These are phyloP conservation scores for Plasmodium coatneyi DNA, from an alignment of 169 alveolate genomes.

Conservation along the genomic window DNA sequence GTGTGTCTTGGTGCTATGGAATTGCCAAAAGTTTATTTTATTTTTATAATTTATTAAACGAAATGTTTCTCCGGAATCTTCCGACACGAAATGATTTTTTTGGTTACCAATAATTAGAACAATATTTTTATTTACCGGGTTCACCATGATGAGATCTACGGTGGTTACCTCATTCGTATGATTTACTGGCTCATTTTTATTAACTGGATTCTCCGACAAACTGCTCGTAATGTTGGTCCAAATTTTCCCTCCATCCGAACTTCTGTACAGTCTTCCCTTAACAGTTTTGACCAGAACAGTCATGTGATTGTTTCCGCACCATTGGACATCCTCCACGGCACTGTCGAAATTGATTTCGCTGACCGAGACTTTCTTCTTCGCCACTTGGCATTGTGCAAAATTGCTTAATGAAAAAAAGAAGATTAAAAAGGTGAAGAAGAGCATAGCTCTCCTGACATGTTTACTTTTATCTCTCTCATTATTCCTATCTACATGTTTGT, in stretches of 20 bases:
- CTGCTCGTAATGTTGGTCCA: slow-evolving; percentile 88
- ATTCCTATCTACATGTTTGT: slow-evolving; percentile 6
- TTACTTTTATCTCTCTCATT: neutral
- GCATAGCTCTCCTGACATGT: neutral
- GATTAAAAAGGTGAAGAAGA: slow-evolving; percentile 15
- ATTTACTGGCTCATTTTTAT: slow-evolving; percentile 19
- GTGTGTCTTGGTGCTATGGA: slow-evolving; percentile 87
- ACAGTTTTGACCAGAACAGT: slow-evolving; percentile 87
- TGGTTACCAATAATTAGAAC: slow-evolving; percentile 86
- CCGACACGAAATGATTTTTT: slow-evolving; percentile 82
- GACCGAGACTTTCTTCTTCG: slow-evolving; percentile 89
- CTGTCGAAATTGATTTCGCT: slow-evolving; percentile 90
- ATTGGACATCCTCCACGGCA: slow-evolving; percentile 87
- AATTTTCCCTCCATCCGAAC: slow-evolving; percentile 87
- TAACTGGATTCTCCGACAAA: slow-evolving; percentile 70
- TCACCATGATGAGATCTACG: slow-evolving; percentile 84
- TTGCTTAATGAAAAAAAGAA: slow-evolving; percentile 22
- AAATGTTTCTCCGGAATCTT: slow-evolving; percentile 85
- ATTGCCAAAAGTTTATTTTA: slow-evolving; percentile 86
- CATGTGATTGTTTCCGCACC: slow-evolving; percentile 88
- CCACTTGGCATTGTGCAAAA: slow-evolving; percentile 63
- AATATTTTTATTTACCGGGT: slow-evolving; percentile 84
- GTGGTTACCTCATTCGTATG: slow-evolving; percentile 45
- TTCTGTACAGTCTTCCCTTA: slow-evolving; percentile 88
- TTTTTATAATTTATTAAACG: slow-evolving; percentile 83